Conservation (phyloP, 371 early-diverging fungal genomes). For the Mortierella sp. region DNA sequence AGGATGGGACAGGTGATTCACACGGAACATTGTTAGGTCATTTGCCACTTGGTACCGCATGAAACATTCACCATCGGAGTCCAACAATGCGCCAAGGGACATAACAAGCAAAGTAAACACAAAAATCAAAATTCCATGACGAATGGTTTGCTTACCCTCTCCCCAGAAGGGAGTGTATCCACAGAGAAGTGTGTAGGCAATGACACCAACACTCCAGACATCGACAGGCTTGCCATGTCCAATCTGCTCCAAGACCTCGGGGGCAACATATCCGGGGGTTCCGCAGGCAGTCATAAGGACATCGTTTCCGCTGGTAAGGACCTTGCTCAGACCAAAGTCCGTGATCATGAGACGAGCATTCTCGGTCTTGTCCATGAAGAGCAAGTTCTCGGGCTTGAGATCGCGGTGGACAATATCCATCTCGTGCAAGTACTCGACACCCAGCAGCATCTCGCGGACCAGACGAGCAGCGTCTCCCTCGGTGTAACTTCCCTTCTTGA, state of each 20-base stretch:
- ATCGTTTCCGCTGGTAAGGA: constrained; percentile 74
- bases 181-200: constrained; percentile 87
- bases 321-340: constrained; percentile 88
- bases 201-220: constrained; percentile 93
- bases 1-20: background rate
- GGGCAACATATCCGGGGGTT: constrained; percentile 89
- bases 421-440: constrained; percentile 84
- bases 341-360: constrained; percentile 75
- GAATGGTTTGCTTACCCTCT: constrained; percentile 59
- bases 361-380: constrained; percentile 68
- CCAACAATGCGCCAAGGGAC: background rate
- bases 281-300: constrained; percentile 87
- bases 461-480: constrained; percentile 80
- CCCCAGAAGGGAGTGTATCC: constrained; percentile 93
- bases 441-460: constrained; percentile 82
- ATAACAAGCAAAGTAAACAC: background rate
- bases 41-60: background rate
- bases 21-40: background rate
- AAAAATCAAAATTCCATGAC: background rate
- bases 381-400: constrained; percentile 87
- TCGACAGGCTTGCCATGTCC: constrained; percentile 83
- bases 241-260: constrained; percentile 83
- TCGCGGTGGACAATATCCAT: constrained; percentile 90
- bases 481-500: constrained; percentile 82
- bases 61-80: constrained; percentile 1